phyloP scores from a whole-genome alignment of 192 early-diverging fungal species.

The Coemansia sp. region DNA sequence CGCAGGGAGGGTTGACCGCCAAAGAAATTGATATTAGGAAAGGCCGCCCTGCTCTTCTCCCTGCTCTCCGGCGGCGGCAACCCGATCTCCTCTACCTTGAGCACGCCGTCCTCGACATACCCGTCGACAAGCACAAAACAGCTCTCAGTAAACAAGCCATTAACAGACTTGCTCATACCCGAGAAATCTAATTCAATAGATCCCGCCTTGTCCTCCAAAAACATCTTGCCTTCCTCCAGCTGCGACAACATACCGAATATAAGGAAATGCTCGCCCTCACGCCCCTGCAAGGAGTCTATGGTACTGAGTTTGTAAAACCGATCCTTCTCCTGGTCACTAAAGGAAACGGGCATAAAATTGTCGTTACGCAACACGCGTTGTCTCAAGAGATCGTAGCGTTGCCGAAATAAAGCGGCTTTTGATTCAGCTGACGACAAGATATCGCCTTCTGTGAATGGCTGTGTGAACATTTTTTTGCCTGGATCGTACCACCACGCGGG shows the following conservation, averaged over 20 bases:
- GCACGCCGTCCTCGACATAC: constrained; percentile 67
- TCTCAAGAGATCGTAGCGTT: constrained; percentile 75
- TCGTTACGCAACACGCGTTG: constrained; percentile 83
- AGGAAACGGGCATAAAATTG: constrained; percentile 67
- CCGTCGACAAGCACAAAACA: constrained; percentile 88
- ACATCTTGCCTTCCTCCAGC: constrained; percentile 74
- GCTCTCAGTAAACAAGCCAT: constrained; percentile 81
- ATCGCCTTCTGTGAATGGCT: constrained; percentile 25
- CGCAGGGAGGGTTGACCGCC: constrained; percentile 40
- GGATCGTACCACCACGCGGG: constrained; percentile 68
- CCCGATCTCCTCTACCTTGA: constrained; percentile 69
- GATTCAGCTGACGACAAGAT: constrained; percentile 63
- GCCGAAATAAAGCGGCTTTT: constrained; percentile 68
- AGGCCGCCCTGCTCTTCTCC: constrained; percentile 31
- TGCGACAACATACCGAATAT: constrained; percentile 89
- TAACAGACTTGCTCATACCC: constrained; percentile 41
- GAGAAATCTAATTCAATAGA: constrained; percentile 74
- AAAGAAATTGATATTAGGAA: constrained; percentile 47
- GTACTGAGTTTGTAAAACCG: constrained; percentile 53
- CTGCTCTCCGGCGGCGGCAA: constrained; percentile 73
- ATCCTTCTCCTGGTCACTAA: constrained; percentile 50
- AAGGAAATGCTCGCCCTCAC: constrained; percentile 64
- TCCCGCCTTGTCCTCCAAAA: constrained; percentile 81
- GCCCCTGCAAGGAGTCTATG: constrained; percentile 78
- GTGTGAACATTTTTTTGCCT: constrained; percentile 63